Evolutionary conservation across 768 basidiomycete species (phyloP).

Genomic region (Fomitopsis pulvina): DNA sequence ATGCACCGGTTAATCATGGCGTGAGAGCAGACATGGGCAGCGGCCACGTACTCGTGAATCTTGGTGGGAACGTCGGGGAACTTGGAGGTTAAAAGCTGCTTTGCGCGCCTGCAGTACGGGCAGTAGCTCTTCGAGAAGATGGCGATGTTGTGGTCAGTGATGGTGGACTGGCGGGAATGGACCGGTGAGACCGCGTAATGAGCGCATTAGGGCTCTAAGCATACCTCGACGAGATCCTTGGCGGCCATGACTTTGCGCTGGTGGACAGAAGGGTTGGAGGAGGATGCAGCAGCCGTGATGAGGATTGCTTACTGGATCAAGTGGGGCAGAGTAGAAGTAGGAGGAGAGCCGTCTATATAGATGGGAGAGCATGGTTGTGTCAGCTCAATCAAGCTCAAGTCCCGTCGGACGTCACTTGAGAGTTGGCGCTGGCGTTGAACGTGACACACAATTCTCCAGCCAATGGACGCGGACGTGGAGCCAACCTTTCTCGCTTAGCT

Average conservation of each 20-base stretch:
- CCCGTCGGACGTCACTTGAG: neutral
- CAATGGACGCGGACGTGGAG: no score
- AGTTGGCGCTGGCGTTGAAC: neutral
- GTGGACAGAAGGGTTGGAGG: conserved; percentile 26
- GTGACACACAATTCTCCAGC: neutral
- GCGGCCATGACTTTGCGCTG: conserved; percentile 26
- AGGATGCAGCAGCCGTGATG: conserved; percentile 20
- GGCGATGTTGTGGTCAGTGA: conserved; percentile 31
- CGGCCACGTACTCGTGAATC: conserved; percentile 29
- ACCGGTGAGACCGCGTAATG: no score
- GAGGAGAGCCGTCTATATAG: conserved; percentile 19
- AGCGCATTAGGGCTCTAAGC: conserved; percentile 2
- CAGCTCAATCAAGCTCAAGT: neutral
- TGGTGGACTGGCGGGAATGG: conserved; percentile 25
- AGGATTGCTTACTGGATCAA: conserved; percentile 18
- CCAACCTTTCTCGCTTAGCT: no score
- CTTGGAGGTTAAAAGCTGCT: conserved; percentile 26
- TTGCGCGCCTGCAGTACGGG: conserved; percentile 37
- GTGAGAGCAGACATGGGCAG: neutral
- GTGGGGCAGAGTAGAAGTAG: conserved; percentile 10
- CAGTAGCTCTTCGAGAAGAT: conserved; percentile 36
- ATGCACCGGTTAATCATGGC: no score
- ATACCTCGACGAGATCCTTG: conserved; percentile 36
- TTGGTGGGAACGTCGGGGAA: conserved; percentile 25
- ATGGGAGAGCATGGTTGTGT: conserved; percentile 14